Evolutionary conservation across 371 early-diverging fungal species (phyloP).

Genomic region (Entomophthora muscae): DNA sequence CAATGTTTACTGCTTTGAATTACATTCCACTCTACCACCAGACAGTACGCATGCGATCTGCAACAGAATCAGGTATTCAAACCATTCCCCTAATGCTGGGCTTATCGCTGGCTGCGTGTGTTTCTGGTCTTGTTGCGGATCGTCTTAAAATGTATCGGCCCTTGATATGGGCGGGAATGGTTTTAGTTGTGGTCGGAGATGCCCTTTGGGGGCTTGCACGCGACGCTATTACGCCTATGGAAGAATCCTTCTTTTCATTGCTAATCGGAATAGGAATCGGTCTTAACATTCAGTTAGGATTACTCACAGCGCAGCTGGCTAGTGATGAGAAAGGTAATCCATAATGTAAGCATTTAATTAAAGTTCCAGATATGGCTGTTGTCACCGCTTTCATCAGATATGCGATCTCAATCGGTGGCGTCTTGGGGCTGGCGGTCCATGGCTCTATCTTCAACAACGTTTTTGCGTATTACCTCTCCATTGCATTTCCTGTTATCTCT

Average conservation of each 20-base stretch:
- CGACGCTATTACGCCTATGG: neutral
- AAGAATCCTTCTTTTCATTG: neutral
- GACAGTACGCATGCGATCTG: neutral
- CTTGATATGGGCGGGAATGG: conserved; percentile 24
- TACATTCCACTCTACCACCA: neutral
- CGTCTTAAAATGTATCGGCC: conserved; percentile 23
- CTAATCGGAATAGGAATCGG: conserved; percentile 37
- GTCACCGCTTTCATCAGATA: conserved; percentile 40
- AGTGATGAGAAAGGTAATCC: conserved; percentile 16
- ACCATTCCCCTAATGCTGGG: conserved; percentile 28
- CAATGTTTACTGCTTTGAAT: conserved; percentile 22
- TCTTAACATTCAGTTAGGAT: conserved; percentile 30
- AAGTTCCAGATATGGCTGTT: conserved; percentile 25
- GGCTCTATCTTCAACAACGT: conserved; percentile 1
- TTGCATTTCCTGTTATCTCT: neutral
- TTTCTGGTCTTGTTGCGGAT: conserved; percentile 23
- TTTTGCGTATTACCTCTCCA: neutral
- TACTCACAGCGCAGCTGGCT: conserved; percentile 37
- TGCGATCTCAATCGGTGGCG: conserved; percentile 37
- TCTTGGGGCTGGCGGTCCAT: conserved; percentile 20
- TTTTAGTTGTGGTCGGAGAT: conserved; percentile 19
- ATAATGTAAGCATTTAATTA: neutral
- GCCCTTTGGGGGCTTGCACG: conserved; percentile 13
- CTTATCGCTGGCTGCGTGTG: conserved; percentile 20
- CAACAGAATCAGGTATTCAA: conserved; percentile 18